Evolutionary conservation across 768 basidiomycete genomes (phyloP), one percentile per base, ranked within the genome.

Genomic region (Lactarius deliciosus): DNA sequence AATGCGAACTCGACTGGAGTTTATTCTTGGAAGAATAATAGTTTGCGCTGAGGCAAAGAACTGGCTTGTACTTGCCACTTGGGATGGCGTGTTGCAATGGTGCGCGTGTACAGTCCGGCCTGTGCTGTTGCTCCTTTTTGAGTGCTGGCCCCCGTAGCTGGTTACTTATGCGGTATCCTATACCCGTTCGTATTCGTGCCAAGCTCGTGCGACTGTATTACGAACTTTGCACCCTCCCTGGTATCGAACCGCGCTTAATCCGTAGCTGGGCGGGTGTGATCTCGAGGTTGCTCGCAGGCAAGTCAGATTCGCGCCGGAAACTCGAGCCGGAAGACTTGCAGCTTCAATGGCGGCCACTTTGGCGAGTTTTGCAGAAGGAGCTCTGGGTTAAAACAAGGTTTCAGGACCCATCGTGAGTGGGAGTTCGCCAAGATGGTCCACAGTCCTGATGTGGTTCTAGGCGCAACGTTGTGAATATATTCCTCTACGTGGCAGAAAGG

Each of bases 11-110:
- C 83, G 85, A 69, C 82, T 93, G 9, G 88, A 90, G 71, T 73
- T 81, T 58, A 91, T 94, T 69, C 81, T 92, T 11, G 81, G 83
- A 54, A 89, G 83, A 76, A 84, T 94, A 56, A 77, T 81, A 67
- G 78, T 91, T 28, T 89, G 88, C 68, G 88, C 86, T n/a, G 85
- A 86, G 74, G 79, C 87, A 58, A 86, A 85, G 79, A 88, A 90
- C 70, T 94, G 91, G 91, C 78, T 83, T 40, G 79, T 85, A 22
- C 80, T 92, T 53, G 84, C 86, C 32, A 86, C 85, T 8, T 94
- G 91, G 91, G 90, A 92, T 75, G 87, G 86, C 20, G 81, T 87
- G 77, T 78, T 94, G 38, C 89, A 92, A 78, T 91, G 89, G 91
- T 87, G 73, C 68, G 81, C 25, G 59, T 38, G 20, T 38, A 32